These are phyloP conservation scores for Leptomonas seymouri DNA, from an alignment of 208 protist species.

Conservation along the genomic window DNA sequence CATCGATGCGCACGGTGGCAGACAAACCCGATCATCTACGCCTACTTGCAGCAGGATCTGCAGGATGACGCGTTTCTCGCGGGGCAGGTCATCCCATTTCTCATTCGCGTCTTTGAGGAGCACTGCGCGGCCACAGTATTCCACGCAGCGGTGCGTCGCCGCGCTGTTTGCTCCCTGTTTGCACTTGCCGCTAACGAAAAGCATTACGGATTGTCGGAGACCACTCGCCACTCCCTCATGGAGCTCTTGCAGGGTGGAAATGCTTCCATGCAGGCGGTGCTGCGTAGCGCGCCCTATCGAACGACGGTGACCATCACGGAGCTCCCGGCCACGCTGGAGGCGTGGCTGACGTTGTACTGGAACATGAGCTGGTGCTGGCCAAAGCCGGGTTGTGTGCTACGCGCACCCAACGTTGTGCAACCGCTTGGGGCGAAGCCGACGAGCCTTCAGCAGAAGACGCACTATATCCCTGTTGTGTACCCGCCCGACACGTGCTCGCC, in stretches of 20 bases:
- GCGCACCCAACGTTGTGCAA: conserved; percentile 32
- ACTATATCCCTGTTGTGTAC: conserved; percentile 86
- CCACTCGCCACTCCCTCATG: conserved; percentile 51
- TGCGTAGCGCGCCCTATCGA: conserved; percentile 28
- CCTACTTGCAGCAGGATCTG: conserved; percentile 80
- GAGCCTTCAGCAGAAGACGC: conserved; percentile 19
- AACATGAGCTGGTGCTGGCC: conserved; percentile 73
- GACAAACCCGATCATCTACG: conserved; percentile 80
- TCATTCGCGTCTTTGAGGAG: conserved; percentile 63
- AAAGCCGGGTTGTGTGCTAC: conserved; percentile 78
- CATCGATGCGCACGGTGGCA: conserved; percentile 72
- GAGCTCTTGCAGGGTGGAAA: conserved; percentile 43
- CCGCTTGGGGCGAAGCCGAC: conserved; percentile 24
- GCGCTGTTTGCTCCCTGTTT: conserved; percentile 56
- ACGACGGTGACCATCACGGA: neutral
- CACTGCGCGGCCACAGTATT: conserved; percentile 41
- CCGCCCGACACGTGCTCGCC: conserved; percentile 32
- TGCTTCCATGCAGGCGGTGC: conserved; percentile 39
- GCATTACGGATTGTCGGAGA: conserved; percentile 62
- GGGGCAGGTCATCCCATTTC: conserved; percentile 67
- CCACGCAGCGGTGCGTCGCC: conserved; percentile 52
- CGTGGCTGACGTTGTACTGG: conserved; percentile 61
- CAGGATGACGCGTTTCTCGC: conserved; percentile 77
- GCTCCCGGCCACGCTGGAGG: conserved; percentile 39
- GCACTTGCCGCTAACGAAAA: conserved; percentile 62